phyloP scores from a whole-genome alignment of 1,284 basidiomycete genomes.

The Marasmius sp. region DNA sequence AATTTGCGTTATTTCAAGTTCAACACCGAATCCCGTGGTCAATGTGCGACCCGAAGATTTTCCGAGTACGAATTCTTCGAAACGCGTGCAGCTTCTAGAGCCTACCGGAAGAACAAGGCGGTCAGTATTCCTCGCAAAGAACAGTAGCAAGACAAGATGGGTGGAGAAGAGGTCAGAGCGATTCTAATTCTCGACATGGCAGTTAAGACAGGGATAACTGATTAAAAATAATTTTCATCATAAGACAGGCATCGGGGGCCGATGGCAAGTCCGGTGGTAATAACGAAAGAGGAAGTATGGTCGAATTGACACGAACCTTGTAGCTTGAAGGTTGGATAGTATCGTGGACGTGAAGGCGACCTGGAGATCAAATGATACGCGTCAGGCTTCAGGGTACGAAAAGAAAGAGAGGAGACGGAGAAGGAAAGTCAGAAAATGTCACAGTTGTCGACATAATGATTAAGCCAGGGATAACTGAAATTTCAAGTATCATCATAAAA shows the following conservation, averaged over 20 bases:
- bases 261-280: background rate
- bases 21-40: background rate
- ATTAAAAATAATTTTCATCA: conserved; percentile 1
- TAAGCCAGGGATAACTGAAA: background rate
- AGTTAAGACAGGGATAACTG: conserved; percentile 6
- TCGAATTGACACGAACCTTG: background rate
- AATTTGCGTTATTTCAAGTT: background rate
- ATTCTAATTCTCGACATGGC: background rate
- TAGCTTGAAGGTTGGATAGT: background rate
- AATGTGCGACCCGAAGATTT: too few relatives aligned
- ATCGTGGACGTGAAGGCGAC: background rate
- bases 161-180: background rate
- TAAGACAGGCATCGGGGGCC: background rate
- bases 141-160: background rate
- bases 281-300: background rate
- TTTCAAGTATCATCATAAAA: background rate
- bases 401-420: background rate
- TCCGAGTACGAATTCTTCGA: background rate
- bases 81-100: background rate
- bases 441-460: background rate
- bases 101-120: background rate
- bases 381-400: background rate
- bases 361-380: background rate
- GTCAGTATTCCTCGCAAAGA: background rate
- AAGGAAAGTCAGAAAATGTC: background rate